phyloP scores from a whole-genome alignment of 371 early-diverging fungal species.

The Syncephalastrum sp. region DNA sequence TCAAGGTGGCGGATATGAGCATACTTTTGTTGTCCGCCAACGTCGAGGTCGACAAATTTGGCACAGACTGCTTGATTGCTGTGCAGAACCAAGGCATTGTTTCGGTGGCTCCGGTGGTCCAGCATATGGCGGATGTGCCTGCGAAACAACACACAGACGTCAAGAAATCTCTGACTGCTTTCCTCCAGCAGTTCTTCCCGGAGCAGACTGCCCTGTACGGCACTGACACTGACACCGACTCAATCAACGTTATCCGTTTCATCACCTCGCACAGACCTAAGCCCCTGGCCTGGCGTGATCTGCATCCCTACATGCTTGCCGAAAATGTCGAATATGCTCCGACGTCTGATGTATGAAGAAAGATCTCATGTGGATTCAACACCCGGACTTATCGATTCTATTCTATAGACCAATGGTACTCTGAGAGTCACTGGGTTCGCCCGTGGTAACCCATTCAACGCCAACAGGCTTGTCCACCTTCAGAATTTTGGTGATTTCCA shows the following conservation, averaged over 20 bases:
- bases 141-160: slow-evolving; percentile 71
- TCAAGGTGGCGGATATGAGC: slow-evolving; percentile 89
- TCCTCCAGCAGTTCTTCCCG: slow-evolving; percentile 87
- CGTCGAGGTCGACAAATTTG: slow-evolving; percentile 93
- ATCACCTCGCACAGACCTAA: slow-evolving; percentile 78
- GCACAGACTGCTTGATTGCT: slow-evolving; percentile 75
- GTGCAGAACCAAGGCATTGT: slow-evolving; percentile 89
- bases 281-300: slow-evolving; percentile 84
- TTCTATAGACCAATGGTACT: slow-evolving; percentile 49
- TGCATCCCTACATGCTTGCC: slow-evolving; percentile 84
- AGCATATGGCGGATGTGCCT: slow-evolving; percentile 65
- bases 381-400: neutral
- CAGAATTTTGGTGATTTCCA: slow-evolving; percentile 93
- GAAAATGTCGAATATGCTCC: slow-evolving; percentile 70
- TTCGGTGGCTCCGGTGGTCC: slow-evolving; percentile 67
- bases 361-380: neutral
- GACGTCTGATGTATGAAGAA: slow-evolving; percentile 19
- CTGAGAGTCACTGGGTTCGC: slow-evolving; percentile 84
- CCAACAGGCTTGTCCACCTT: slow-evolving; percentile 88
- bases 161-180: slow-evolving; percentile 80
- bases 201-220: slow-evolving; percentile 71
- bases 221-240: slow-evolving; percentile 54
- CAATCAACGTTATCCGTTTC: slow-evolving; percentile 59
- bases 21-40: slow-evolving; percentile 83
- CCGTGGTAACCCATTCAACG: slow-evolving; percentile 77